These are phyloP conservation scores for Moricandia moricandioides DNA, from an alignment of 345 rosid species.

Conservation along the genomic window DNA sequence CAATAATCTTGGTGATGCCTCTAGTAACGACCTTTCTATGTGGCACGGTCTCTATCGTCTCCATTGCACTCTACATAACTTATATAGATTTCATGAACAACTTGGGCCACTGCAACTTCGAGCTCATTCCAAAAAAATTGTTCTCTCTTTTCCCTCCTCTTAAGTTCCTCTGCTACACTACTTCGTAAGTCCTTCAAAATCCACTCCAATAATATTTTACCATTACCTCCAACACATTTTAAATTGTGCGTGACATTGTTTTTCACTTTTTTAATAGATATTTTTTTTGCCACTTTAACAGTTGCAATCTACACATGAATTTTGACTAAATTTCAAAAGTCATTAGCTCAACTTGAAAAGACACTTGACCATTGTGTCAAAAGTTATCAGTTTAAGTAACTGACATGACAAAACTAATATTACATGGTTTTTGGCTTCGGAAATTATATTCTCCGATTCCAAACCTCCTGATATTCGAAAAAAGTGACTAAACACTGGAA, in stretches of 20 bases:
- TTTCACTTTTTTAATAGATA: not conserved
- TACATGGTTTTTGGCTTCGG: too few relatives aligned
- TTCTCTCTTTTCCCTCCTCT: slow-evolving; percentile 66
- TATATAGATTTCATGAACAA: slow-evolving; percentile 76
- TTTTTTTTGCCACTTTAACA: too few relatives aligned
- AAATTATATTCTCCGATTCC: not conserved
- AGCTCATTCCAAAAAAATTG: slow-evolving; percentile 54
- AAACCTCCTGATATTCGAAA: too few relatives aligned
- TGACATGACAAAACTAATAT: too few relatives aligned
- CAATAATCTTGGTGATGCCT: slow-evolving; percentile 52
- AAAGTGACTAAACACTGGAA: not conserved
- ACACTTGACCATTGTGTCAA: too few relatives aligned
- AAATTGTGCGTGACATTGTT: not conserved
- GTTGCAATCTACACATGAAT: too few relatives aligned
- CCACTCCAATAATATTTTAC: not conserved
- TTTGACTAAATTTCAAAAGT: too few relatives aligned
- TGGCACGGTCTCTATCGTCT: slow-evolving; percentile 38
- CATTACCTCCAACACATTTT: not conserved
- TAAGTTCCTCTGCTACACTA: slow-evolving; percentile 70
- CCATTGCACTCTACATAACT: slow-evolving; percentile 36
- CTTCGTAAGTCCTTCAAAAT: slow-evolving; percentile 26
- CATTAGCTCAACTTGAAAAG: too few relatives aligned
- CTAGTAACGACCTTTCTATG: slow-evolving; percentile 11
- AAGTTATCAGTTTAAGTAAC: too few relatives aligned
- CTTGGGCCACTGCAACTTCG: slow-evolving; percentile 90